These are phyloP conservation scores for Naganishia randhawae DNA, from an alignment of 768 basidiomycete genomes.

Conservation along the genomic window DNA sequence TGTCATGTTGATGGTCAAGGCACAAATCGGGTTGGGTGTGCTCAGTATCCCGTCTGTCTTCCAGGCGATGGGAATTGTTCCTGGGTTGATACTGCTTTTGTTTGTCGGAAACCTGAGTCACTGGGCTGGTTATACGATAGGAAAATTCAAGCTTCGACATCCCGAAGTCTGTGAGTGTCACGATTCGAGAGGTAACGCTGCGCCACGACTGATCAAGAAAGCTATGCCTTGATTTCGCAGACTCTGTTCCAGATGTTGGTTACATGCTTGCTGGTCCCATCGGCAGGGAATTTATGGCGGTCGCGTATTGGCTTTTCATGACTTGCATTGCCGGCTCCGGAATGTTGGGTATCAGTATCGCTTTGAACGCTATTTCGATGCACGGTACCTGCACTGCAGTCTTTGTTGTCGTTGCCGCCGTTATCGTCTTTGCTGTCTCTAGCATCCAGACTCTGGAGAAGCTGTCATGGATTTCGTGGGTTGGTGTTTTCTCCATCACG, in stretches of 20 bases:
- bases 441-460: constrained; percentile 45
- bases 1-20: constrained; percentile 22
- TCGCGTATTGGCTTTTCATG: constrained; percentile 36
- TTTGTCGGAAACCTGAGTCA: constrained; percentile 8
- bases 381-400: constrained; percentile 51
- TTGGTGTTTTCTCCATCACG: constrained; percentile 35
- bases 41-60: constrained; percentile 40
- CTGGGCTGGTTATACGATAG: constrained; percentile 20
- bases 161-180: constrained; percentile 38
- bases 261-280: constrained; percentile 36
- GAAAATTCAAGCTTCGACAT: constrained; percentile 42
- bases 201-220: neutral
- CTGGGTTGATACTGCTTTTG: constrained; percentile 31
- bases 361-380: constrained; percentile 48
- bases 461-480: constrained; percentile 45
- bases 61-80: constrained; percentile 37
- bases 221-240: neutral
- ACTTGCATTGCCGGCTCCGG: constrained; percentile 42
- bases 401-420: constrained; percentile 46
- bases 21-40: constrained; percentile 41
- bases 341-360: constrained; percentile 48
- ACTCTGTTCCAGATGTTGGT: constrained; percentile 33
- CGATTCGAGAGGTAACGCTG: constrained; percentile 30
- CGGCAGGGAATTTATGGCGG: constrained; percentile 37
- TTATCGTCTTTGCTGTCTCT: constrained; percentile 37